Evolutionary conservation across 2,329 filamentous ascomycete species (phyloP), one percentile per base, ranked within the genome.

Genomic region (Cadophora gregata): DNA sequence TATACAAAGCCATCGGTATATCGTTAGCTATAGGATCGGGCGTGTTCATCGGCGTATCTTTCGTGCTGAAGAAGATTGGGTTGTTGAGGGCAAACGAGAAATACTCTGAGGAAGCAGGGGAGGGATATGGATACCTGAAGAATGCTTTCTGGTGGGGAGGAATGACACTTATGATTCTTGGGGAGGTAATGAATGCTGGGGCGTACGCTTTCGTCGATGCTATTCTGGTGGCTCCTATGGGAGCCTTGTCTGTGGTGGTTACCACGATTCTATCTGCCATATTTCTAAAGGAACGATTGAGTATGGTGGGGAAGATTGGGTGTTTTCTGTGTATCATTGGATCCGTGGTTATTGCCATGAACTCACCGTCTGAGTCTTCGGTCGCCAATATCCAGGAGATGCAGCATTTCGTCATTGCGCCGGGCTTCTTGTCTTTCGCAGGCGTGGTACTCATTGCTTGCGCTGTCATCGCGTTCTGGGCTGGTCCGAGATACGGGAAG

Each of bases 201-300:
- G 96, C 96, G 63, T 98, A 98, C 77, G 93, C 93, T 65, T 98
- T 98, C 75, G 96, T 96, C 69, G 96, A 98, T 79, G 95, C 95
- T 68, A 97, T 98, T 73, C 83, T 98, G 70, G 95, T 98, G 63
- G 97, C 95, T 0, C 94, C 95, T 4, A 83, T 98, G 63, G 95
- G 95, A 69, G 95, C 95, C 3, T 83, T 98, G 60, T 93, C 93
- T 1, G 96, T 98, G 67, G 96, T 99, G 63, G 90, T 98, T 69
- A 95, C 93, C 59, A 94, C 96, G 21, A 86, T 98, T 53, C 82
- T 98, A 60, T 97, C 93, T 0, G 93, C 94, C 64, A 95, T 98
- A 71, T 98, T 98, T 77, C 84, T 99, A 67, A 98, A 98, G 79
- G 96, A 99, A 79, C 87, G 95, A 16, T 83, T 99, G 71, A 97